phyloP scores from a whole-genome alignment of 176 grass and related monocot genomes.

The Avena eriantha region DNA sequence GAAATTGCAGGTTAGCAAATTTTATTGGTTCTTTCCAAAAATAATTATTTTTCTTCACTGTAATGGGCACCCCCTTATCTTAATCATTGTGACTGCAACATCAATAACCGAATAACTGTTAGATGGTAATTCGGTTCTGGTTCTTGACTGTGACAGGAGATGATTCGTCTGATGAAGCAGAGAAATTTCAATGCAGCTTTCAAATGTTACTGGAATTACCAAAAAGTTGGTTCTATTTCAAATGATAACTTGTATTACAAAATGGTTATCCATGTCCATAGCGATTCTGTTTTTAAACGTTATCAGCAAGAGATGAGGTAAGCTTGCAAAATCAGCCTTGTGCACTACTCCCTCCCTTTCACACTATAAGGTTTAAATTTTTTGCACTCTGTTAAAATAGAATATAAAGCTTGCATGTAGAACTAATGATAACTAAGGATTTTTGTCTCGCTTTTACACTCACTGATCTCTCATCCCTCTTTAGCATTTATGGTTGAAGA shows the following conservation, averaged over 20 bases:
- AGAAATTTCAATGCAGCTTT: conserved; percentile 75
- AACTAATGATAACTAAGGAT: background rate
- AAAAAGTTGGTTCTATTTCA: conserved; percentile 73
- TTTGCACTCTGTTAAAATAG: conserved; percentile 11
- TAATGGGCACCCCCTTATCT: background rate
- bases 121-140: conserved; percentile 35
- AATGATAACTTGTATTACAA: conserved; percentile 82
- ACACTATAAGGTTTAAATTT: background rate
- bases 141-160: conserved; percentile 69
- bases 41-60: conserved; percentile 21
- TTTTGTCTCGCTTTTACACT: background rate
- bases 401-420: background rate
- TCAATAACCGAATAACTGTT: background rate
- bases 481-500: background rate
- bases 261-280: conserved; percentile 95
- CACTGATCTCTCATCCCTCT: background rate
- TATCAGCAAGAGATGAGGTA: conserved; percentile 99
- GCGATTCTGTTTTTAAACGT: conserved; percentile 83
- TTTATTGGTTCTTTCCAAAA: conserved; percentile 5
- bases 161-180: conserved; percentile 87
- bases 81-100: background rate
- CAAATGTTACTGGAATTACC: conserved; percentile 93
- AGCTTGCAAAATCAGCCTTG: conserved; percentile 39
- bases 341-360: conserved; percentile 8
- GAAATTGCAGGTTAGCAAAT: conserved; percentile 81